These are phyloP conservation scores for Aspergillus carlsbadensis DNA, from an alignment of 495 filamentous ascomycete genomes.

Conservation along the genomic window DNA sequence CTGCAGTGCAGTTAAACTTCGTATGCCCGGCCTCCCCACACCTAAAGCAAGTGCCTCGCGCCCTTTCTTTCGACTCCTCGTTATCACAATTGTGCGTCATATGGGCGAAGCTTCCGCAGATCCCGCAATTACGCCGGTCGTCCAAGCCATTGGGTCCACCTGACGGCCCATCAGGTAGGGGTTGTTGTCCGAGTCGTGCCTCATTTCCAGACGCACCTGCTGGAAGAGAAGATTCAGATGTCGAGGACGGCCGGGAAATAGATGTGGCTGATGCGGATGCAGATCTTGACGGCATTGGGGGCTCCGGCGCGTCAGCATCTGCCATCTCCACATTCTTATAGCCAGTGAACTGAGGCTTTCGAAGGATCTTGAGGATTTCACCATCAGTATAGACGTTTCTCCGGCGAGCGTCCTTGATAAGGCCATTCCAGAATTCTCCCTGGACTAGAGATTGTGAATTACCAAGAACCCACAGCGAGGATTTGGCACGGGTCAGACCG, in stretches of 20 bases:
- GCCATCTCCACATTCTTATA: slow-evolving; percentile 50
- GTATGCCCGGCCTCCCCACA: slow-evolving; percentile 44
- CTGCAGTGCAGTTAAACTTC: slow-evolving; percentile 35
- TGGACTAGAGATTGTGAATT: slow-evolving; percentile 82
- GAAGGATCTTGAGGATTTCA: slow-evolving; percentile 54
- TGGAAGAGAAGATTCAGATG: slow-evolving; percentile 27
- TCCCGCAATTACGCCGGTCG: slow-evolving; percentile 38
- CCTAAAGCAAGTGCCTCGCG: slow-evolving; percentile 42
- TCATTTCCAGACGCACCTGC: slow-evolving; percentile 27
- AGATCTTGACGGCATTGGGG: slow-evolving; percentile 14
- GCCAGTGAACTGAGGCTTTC: slow-evolving; percentile 48
- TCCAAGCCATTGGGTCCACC: slow-evolving; percentile 49
- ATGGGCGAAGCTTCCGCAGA: slow-evolving; percentile 50
- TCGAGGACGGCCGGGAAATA: slow-evolving; percentile 29
- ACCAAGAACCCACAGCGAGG: slow-evolving; percentile 91
- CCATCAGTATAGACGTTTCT: slow-evolving; percentile 76
- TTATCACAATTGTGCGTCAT: slow-evolving; percentile 51
- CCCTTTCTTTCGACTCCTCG: slow-evolving; percentile 34
- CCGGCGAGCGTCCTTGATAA: slow-evolving; percentile 75
- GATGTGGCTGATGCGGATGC: slow-evolving; percentile 18
- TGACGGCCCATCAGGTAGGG: slow-evolving; percentile 37
- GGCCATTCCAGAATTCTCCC: slow-evolving; percentile 83
- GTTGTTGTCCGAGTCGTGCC: slow-evolving; percentile 28
- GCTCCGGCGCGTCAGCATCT: slow-evolving; percentile 29
- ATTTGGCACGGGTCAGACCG: slow-evolving; percentile 92